Percentiles rank a stretch among this genome's conserved stretches.
These are phyloP conservation scores for Colletotrichum higginsianum DNA, from an alignment of 2,329 filamentous ascomycete genomes.

Conservation along the genomic window DNA sequence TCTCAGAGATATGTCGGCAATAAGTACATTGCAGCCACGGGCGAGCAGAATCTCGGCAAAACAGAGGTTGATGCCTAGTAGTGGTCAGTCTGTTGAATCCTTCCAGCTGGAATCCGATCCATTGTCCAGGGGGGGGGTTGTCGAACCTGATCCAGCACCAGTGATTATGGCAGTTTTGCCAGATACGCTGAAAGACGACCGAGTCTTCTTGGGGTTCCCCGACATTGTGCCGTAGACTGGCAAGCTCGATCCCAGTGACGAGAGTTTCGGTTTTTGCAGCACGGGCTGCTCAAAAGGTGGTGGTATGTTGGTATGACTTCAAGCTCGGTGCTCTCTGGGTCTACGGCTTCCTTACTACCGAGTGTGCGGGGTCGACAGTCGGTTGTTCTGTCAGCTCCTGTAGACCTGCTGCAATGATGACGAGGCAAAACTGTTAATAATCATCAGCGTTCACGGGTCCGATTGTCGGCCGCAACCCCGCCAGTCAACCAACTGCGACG, in stretches of 20 bases:
- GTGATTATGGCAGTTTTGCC: conserved; percentile 51
- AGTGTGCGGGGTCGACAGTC: neutral
- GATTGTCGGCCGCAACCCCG: neutral
- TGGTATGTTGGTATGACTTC: neutral
- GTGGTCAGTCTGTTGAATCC: neutral
- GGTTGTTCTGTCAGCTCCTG: too few relatives aligned
- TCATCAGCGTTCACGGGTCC: neutral
- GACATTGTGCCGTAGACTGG: neutral
- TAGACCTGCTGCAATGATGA: neutral
- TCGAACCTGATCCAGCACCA: conserved; percentile 48
- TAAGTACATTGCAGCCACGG: conserved; percentile 60
- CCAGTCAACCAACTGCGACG: neutral
- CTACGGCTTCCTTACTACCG: neutral
- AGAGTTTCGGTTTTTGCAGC: neutral
- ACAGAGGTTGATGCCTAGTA: conserved; percentile 58
- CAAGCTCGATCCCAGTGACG: too few relatives aligned
- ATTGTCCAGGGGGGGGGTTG: neutral
- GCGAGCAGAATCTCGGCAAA: conserved; percentile 60
- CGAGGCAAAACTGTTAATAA: neutral
- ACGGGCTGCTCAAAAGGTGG: too few relatives aligned
- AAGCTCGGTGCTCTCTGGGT: too few relatives aligned
- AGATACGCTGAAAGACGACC: conserved; percentile 46
- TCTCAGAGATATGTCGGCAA: conserved; percentile 60
- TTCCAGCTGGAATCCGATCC: neutral
- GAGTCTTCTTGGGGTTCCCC: neutral